phyloP scores from a whole-genome alignment of 495 filamentous ascomycete species.

The Aspergillus leporis region DNA sequence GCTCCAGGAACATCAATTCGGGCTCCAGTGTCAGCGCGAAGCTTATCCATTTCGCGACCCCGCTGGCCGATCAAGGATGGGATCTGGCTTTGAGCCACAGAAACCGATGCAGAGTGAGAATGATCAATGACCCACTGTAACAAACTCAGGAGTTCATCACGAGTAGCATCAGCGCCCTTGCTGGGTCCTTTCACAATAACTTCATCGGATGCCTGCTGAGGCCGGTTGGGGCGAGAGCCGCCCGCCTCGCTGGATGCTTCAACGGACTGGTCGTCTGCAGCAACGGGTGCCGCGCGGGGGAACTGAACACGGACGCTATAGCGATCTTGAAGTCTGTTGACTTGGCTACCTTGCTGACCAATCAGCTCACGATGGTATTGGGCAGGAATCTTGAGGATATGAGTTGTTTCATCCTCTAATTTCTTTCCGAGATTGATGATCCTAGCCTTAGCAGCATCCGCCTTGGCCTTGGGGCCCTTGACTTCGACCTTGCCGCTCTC shows the following conservation, averaged over 20 bases:
- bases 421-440: constrained; percentile 75
- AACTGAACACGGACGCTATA: constrained; percentile 95
- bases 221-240: constrained; percentile 54
- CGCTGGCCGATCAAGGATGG: constrained; percentile 88
- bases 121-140: constrained; percentile 86
- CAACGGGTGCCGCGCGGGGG: constrained; percentile 62
- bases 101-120: constrained; percentile 72
- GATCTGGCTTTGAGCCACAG: constrained; percentile 83
- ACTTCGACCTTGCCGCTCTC: constrained; percentile 69
- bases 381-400: constrained; percentile 82
- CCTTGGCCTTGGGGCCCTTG: constrained; percentile 75
- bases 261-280: constrained; percentile 67
- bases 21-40: constrained; percentile 78
- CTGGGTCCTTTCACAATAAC: constrained; percentile 88
- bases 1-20: constrained; percentile 84
- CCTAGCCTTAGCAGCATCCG: constrained; percentile 75
- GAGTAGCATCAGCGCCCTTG: constrained; percentile 85
- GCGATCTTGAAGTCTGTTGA: constrained; percentile 72
- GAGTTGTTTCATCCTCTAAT: constrained; percentile 82
- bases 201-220: constrained; percentile 81
- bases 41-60: constrained; percentile 84
- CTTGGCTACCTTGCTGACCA: constrained; percentile 62
- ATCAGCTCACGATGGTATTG: constrained; percentile 81
- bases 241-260: constrained; percentile 74
- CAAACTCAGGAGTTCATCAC: constrained; percentile 83